Conservation (phyloP, 1,139 yeast species). For the Protomyces gravidus region DNA sequence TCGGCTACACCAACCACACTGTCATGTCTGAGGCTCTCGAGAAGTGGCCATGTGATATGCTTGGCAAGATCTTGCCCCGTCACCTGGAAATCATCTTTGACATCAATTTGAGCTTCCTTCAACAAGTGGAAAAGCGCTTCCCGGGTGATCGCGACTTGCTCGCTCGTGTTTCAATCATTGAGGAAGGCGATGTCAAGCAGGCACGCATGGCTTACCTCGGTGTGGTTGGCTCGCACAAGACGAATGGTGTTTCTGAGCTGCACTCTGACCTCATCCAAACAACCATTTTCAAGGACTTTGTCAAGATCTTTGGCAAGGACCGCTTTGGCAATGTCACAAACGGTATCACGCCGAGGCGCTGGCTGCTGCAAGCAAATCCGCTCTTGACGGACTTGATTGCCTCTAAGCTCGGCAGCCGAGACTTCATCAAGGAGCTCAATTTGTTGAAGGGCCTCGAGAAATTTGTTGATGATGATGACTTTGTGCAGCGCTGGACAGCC, state of each 20-base stretch:
- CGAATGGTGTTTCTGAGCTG: slow-evolving; percentile 92
- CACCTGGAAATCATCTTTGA: slow-evolving; percentile 88
- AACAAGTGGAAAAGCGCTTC: slow-evolving; percentile 67
- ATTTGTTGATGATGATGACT: slow-evolving; percentile 62
- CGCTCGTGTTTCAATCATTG: slow-evolving; percentile 72
- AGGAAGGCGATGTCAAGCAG: slow-evolving; percentile 72
- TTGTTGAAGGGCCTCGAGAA: slow-evolving; percentile 63
- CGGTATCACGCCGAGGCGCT: slow-evolving; percentile 94
- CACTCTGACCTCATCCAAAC: slow-evolving; percentile 88
- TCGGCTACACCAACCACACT: slow-evolving; percentile 92
- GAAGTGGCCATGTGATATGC: slow-evolving; percentile 85
- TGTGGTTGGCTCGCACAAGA: slow-evolving; percentile 85
- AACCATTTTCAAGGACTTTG: slow-evolving; percentile 87
- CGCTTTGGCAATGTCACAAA: slow-evolving; percentile 90
- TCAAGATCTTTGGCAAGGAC: slow-evolving; percentile 69
- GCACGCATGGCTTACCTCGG: slow-evolving; percentile 92
- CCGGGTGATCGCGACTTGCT: slow-evolving; percentile 64
- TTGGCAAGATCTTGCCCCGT: slow-evolving; percentile 77
- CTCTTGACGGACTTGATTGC: slow-evolving; percentile 66
- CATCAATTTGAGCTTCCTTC: slow-evolving; percentile 73
- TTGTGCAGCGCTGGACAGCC: slow-evolving; percentile 65
- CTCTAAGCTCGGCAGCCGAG: slow-evolving; percentile 62
- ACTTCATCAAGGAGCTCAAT: slow-evolving; percentile 63
- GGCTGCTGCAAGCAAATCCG: slow-evolving; percentile 94
- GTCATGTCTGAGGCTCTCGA: slow-evolving; percentile 76